A percentile compares a stretch with the other conserved stretches of the same genome.
These are phyloP conservation scores for Colletotrichum viniferum DNA, from an alignment of 2,329 filamentous ascomycete species.

Conservation along the genomic window DNA sequence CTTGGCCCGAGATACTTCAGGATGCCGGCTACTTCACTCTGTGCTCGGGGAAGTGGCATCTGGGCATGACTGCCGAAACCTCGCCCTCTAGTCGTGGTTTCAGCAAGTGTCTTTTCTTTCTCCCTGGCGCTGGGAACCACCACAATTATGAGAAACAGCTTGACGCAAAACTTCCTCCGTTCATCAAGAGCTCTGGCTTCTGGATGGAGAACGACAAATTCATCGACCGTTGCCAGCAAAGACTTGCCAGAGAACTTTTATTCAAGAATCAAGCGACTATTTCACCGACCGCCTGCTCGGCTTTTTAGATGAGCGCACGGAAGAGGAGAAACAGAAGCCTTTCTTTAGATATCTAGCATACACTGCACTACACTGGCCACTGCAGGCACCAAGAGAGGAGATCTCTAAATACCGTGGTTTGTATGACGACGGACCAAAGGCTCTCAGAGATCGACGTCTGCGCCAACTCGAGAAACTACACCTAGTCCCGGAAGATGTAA, in stretches of 20 bases:
- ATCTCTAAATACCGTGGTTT: slow-evolving; percentile 51
- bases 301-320: neutral
- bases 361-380: slow-evolving; percentile 57
- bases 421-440: slow-evolving; percentile 42
- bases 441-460: neutral
- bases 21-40: slow-evolving; percentile 65
- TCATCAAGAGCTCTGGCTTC: neutral
- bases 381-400: slow-evolving; percentile 51
- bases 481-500: neutral
- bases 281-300: neutral
- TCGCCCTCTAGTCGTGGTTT: slow-evolving; percentile 63
- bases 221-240: neutral
- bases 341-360: slow-evolving; percentile 48
- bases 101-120: slow-evolving; percentile 60
- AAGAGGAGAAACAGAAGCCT: neutral
- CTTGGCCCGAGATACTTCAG: slow-evolving; percentile 61
- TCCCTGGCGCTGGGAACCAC: slow-evolving; percentile 65
- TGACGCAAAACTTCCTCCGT: neutral
- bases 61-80: slow-evolving; percentile 62
- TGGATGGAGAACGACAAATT: neutral
- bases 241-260: neutral
- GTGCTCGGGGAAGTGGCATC: slow-evolving; percentile 68
- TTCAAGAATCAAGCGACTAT: neutral
- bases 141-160: slow-evolving; percentile 30
- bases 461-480: neutral